phyloP scores from a whole-genome alignment of 345 rosid species.

The Euphorbia lathyris region DNA sequence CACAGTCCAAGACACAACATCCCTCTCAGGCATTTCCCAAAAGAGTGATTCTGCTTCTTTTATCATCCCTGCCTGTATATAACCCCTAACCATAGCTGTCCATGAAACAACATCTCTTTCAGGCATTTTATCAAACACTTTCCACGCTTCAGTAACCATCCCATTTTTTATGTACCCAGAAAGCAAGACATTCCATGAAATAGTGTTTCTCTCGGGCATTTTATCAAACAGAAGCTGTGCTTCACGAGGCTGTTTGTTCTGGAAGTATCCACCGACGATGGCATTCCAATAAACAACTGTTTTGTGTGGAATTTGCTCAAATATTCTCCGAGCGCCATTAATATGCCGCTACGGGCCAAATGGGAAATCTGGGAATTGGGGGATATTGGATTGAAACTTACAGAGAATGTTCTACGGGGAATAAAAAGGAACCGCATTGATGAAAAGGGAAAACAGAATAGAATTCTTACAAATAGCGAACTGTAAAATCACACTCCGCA shows the following conservation, averaged over 20 bases:
- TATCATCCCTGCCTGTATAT: slow-evolving; percentile 55
- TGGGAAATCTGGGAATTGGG: slow-evolving; percentile 44
- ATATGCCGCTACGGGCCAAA: slow-evolving; percentile 49
- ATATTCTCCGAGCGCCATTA: slow-evolving; percentile 47
- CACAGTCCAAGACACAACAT: slow-evolving; percentile 80
- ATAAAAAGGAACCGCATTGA: slow-evolving; percentile 33
- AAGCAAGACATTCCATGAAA: slow-evolving; percentile 73
- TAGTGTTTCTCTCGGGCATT: slow-evolving; percentile 63
- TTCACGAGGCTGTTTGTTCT: slow-evolving; percentile 49
- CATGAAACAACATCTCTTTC: slow-evolving; percentile 67
- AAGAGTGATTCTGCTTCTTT: slow-evolving; percentile 57
- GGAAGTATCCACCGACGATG: slow-evolving; percentile 48
- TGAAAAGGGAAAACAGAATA: too few species aligned
- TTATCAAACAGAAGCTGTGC: slow-evolving; percentile 51
- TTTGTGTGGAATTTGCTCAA: slow-evolving; percentile 51
- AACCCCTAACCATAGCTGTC: slow-evolving; percentile 74
- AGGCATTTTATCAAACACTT: slow-evolving; percentile 62
- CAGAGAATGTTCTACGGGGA: slow-evolving; percentile 29
- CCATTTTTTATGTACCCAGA: slow-evolving; percentile 64
- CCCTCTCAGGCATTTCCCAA: slow-evolving; percentile 73
- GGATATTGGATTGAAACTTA: slow-evolving; percentile 18
- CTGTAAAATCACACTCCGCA: too few species aligned
- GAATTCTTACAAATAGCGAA: too few species aligned
- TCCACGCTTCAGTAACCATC: slow-evolving; percentile 51
- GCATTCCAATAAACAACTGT: slow-evolving; percentile 62